phyloP scores from a whole-genome alignment of 2,329 filamentous ascomycete species.

The Mycosphaerelloides madeirae region DNA sequence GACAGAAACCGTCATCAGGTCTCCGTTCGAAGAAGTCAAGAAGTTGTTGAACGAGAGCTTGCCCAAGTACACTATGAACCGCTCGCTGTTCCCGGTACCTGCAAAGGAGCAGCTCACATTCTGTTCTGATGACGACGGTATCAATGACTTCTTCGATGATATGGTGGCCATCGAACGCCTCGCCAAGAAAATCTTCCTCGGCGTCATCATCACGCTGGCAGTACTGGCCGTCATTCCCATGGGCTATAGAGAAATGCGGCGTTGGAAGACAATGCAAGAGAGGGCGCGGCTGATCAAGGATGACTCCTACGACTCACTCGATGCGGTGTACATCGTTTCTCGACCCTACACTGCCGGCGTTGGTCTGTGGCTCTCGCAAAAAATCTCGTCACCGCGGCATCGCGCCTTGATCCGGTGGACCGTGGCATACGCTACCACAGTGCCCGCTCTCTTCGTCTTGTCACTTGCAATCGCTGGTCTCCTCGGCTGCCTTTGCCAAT shows the following conservation, averaged over 20 bases:
- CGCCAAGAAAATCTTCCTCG: conserved; percentile 70
- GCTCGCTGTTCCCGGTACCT: conserved; percentile 73
- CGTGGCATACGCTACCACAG: conserved; percentile 79
- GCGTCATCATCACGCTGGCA: conserved; percentile 67
- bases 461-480: conserved; percentile 77
- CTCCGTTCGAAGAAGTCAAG: conserved; percentile 79
- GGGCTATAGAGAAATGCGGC: conserved; percentile 72
- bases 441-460: conserved; percentile 79
- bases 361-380: conserved; percentile 66
- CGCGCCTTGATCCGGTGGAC: conserved; percentile 77
- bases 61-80: conserved; percentile 71
- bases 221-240: conserved; percentile 71
- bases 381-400: conserved; percentile 58
- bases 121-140: conserved; percentile 77
- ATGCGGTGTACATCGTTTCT: conserved; percentile 82
- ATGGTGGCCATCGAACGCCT: conserved; percentile 62
- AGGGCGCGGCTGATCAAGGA: conserved; percentile 62
- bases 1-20: conserved; percentile 66
- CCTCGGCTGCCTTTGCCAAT: conserved; percentile 78
- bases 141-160: conserved; percentile 76
- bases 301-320: conserved; percentile 71
- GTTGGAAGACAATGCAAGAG: conserved; percentile 68
- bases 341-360: conserved; percentile 68
- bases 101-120: conserved; percentile 78
- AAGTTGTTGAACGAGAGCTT: conserved; percentile 66